Percentiles rank a stretch among this genome's conserved stretches.
Evolutionary conservation across 148 eudicot species (phyloP).

Genomic region (Simmondsia chinensis): DNA sequence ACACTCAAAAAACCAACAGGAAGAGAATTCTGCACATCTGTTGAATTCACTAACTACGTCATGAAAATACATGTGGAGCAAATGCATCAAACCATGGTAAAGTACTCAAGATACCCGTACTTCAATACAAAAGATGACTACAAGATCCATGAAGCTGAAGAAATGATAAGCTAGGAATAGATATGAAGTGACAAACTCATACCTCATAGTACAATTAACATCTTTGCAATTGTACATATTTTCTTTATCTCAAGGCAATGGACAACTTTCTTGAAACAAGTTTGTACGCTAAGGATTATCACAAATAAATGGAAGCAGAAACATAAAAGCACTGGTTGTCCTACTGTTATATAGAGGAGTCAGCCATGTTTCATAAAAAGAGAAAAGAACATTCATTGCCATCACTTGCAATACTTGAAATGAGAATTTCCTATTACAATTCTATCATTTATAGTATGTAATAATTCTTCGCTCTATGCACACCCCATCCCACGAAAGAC

Average conservation of each 20-base stretch:
- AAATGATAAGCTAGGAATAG: not conserved
- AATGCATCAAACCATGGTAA: too few species aligned
- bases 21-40: too few species aligned
- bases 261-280: conserved; percentile 79
- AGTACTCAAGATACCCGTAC: not conserved
- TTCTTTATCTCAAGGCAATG: conserved; percentile 83
- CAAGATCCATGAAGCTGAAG: not conserved
- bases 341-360: too few species aligned
- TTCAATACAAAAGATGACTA: not conserved
- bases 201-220: conserved; percentile 86
- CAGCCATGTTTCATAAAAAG: not conserved
- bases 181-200: conserved; percentile 3
- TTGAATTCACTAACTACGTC: too few species aligned
- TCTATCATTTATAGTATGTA: too few species aligned
- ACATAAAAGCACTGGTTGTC: not conserved
- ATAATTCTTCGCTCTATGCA: too few species aligned
- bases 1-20: too few species aligned
- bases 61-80: too few species aligned
- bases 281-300: conserved; percentile 60
- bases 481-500: too few species aligned
- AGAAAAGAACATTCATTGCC: not conserved
- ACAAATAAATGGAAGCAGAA: not conserved
- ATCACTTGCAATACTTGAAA: too few species aligned
- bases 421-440: too few species aligned
- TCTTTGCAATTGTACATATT: conserved; percentile 74